These are phyloP conservation scores for Fusarium sp. DNA, from an alignment of 2,329 filamentous ascomycete genomes.

Conservation along the genomic window DNA sequence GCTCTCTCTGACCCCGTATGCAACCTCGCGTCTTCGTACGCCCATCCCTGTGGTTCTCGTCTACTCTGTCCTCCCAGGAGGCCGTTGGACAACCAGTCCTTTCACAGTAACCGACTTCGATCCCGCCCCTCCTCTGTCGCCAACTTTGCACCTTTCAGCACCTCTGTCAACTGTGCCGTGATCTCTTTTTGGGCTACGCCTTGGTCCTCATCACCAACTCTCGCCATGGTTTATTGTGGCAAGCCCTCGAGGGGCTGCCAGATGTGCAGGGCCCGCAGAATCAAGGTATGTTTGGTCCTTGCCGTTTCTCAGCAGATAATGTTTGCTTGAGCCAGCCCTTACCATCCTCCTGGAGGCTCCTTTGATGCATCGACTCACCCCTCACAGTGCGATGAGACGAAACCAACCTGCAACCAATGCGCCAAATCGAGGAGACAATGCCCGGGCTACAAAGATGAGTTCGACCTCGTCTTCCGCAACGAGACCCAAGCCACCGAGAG, in stretches of 20 bases:
- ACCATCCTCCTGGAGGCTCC: background rate
- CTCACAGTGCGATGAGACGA: slow-evolving; percentile 73
- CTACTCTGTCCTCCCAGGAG: slow-evolving; percentile 38
- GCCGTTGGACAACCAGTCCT: slow-evolving; percentile 34
- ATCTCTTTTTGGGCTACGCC: background rate
- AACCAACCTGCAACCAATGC: slow-evolving; percentile 74
- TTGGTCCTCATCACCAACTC: background rate
- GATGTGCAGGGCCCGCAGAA: slow-evolving; percentile 79
- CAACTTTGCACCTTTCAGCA: slow-evolving; percentile 8
- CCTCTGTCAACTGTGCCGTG: background rate
- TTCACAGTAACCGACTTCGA: slow-evolving; percentile 13
- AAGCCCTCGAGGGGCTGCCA: slow-evolving; percentile 78
- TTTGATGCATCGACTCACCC: slow-evolving; percentile 19
- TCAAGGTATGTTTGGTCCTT: slow-evolving; percentile 68
- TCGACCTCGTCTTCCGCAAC: slow-evolving; percentile 79
- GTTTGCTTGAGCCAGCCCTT: background rate
- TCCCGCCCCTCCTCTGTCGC: slow-evolving; percentile 9
- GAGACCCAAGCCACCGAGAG: slow-evolving; percentile 77
- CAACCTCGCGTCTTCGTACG: slow-evolving; percentile 45
- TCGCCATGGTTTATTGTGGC: slow-evolving; percentile 73
- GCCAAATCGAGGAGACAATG: slow-evolving; percentile 72
- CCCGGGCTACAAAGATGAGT: slow-evolving; percentile 77
- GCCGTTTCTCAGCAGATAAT: background rate
- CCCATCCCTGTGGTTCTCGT: slow-evolving; percentile 35
- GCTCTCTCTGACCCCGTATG: slow-evolving; percentile 35